Conservation (phyloP, 345 rosid genomes). For the Linum lewisii region DNA sequence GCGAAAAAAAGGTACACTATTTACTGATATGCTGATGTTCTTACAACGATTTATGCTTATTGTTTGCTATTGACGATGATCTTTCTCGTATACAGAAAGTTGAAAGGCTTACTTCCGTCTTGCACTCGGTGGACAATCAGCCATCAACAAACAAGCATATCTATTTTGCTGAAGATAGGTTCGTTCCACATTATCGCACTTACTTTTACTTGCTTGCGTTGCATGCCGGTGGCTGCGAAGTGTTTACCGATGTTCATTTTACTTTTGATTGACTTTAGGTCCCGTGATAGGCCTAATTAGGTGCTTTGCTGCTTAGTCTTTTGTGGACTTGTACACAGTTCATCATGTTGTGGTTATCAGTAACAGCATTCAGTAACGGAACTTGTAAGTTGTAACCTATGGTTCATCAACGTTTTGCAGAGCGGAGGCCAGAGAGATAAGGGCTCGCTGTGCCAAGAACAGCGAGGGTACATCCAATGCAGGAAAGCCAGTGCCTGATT, state of each 20-base stretch:
- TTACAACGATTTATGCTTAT: not conserved
- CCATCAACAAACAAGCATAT: slow-evolving; percentile 46
- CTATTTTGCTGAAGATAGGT: slow-evolving; percentile 83
- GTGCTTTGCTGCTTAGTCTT: not conserved
- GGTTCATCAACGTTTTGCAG: slow-evolving; percentile 23
- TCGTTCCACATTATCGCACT: slow-evolving; percentile 7
- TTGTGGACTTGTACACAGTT: not conserved
- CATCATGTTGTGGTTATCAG: not conserved
- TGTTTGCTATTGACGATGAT: not conserved
- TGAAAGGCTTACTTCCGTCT: slow-evolving; percentile 52
- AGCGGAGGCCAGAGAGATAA: slow-evolving; percentile 63
- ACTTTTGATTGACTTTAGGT: not conserved
- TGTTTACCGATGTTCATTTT: no score
- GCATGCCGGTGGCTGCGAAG: no score
- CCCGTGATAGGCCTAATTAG: not conserved
- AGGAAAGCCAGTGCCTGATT: slow-evolving; percentile 46
- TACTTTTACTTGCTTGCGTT: not conserved
- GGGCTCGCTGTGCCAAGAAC: slow-evolving; percentile 22
- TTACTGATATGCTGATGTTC: not conserved
- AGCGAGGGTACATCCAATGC: slow-evolving; percentile 12
- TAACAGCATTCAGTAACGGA: not conserved
- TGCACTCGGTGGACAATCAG: slow-evolving; percentile 57
- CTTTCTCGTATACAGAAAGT: slow-evolving; percentile 50
- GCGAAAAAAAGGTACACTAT: slow-evolving; percentile 51
- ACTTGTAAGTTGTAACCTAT: not conserved